Base-by-base conservation (phyloP, 208 protist genomes). In the Zelonia costaricensis region DNA sequence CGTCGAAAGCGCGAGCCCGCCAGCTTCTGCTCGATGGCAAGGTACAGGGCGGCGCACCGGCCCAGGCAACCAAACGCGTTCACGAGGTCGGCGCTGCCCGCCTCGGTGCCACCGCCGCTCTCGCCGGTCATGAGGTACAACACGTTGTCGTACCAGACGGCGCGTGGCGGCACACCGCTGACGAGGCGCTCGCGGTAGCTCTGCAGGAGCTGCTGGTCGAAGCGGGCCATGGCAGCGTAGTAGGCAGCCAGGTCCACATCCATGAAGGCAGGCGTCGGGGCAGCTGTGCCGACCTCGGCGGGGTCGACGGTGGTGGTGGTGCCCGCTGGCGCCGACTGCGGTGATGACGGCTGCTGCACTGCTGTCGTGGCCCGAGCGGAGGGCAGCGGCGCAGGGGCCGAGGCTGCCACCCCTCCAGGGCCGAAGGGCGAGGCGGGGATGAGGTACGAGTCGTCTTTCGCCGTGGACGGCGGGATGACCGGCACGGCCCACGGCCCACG, bases 11-110 rank as follows among this genome's bases (percentile, higher is more conserved):
- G 65, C 20, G 76, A 82, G 20, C 20, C 44, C 9, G 80, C 69
- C 22, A 87, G 35, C 49, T 83, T 80, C 54, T 80, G 70, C 48
- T 87, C 80, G 20, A 83, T 58, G 8, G 80, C 64, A 1, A 87
- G 51, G 51, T 81, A 77, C 20, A 80, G 48, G 20, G 74, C 67
- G 8, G 80, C 80, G 49, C 53, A 76, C 44, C 69, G 74, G 23
- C 74, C 74, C 38, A 80, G 64, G 30, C 52, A 35, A 1, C 40
- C 69, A 23, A 72, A 75, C 15, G 61, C 60, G 18, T 15, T 8
- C 3, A 64, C 59, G 6, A 56, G n/a, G n/a, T 64, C 59, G 10
- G 5, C 28, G 52, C 43, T 30, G 36, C 33, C 20, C 40, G 30
- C 20, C 3, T 9, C 3, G 28, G 28, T 28, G 13, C 33, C 45